Evolutionary conservation across 1,284 basidiomycete species (phyloP).

Genomic region (Phlebopus sp.): DNA sequence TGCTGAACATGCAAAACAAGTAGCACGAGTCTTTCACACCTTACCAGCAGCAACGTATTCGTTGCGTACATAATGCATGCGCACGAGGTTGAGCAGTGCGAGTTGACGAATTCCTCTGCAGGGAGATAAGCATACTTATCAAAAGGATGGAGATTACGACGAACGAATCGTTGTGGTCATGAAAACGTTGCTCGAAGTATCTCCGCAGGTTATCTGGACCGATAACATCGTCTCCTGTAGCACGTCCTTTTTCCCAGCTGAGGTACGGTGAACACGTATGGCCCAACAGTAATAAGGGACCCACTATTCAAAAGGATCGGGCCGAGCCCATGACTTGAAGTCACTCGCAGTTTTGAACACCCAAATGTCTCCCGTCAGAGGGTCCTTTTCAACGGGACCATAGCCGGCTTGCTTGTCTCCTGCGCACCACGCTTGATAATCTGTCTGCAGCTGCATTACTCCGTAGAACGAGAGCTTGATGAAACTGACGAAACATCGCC

Average conservation of each 20-base stretch:
- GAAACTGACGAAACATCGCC: constrained; percentile 70
- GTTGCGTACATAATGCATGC: constrained; percentile 68
- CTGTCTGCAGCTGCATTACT: constrained; percentile 55
- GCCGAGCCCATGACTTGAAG: constrained; percentile 59
- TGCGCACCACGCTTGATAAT: constrained; percentile 62
- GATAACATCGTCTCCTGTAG: constrained; percentile 62
- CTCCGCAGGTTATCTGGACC: constrained; percentile 68
- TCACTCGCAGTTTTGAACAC: constrained; percentile 67
- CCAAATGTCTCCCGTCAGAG: constrained; percentile 55
- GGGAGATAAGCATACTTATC: constrained; percentile 4
- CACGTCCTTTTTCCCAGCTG: constrained; percentile 64
- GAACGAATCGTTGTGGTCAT: constrained; percentile 73
- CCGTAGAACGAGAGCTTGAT: constrained; percentile 72
- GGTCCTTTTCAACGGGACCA: constrained; percentile 50
- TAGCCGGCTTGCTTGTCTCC: constrained; percentile 49
- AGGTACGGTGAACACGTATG: constrained; percentile 2
- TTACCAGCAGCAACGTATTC: constrained; percentile 67
- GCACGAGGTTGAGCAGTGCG: constrained; percentile 71
- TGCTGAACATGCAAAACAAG: background rate
- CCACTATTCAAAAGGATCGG: constrained; percentile 61
- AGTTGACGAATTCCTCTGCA: constrained; percentile 72
- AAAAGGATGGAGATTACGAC: constrained; percentile 25
- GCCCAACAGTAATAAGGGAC: constrained; percentile 18
- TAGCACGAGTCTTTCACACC: constrained; percentile 35
- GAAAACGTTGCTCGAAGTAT: constrained; percentile 82